A percentile compares a stretch with the other conserved stretches of the same genome.
phyloP scores from a whole-genome alignment of 169 alveolate species.

The Plasmodium yoelii region DNA sequence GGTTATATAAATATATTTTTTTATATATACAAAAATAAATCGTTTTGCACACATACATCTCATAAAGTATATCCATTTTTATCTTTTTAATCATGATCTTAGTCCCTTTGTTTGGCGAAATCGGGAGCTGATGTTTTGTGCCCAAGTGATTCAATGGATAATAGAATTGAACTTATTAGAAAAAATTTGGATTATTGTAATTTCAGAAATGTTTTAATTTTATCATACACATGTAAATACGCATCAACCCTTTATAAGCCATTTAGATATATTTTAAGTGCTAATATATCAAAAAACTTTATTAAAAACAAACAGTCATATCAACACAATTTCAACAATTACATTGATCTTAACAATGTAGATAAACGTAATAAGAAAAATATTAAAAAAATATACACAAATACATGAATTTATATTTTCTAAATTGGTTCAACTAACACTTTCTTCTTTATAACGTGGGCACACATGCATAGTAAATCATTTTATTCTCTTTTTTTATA shows the following conservation, averaged over 20 bases:
- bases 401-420: neutral
- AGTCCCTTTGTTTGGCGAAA: constrained; percentile 85
- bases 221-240: constrained; percentile 90
- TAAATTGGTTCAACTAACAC: neutral
- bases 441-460: neutral
- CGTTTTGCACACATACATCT: neutral
- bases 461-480: neutral
- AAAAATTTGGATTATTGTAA: constrained; percentile 81
- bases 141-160: constrained; percentile 94
- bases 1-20: neutral
- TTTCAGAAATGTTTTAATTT: constrained; percentile 82
- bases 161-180: constrained; percentile 87
- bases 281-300: constrained; percentile 80
- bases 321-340: constrained; percentile 83
- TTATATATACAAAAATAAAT: neutral
- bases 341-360: constrained; percentile 69
- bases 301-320: constrained; percentile 86
- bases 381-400: neutral
- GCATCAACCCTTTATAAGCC: constrained; percentile 90
- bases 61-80: neutral
- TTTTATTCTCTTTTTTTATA: no score
- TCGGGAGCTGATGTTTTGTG: constrained; percentile 91
- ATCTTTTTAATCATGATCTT: neutral
- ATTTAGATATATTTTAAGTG: constrained; percentile 89
- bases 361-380: constrained; percentile 58